Conservation (phyloP, 2,329 filamentous ascomycete species). For the Nothomitra cinnamomea region DNA sequence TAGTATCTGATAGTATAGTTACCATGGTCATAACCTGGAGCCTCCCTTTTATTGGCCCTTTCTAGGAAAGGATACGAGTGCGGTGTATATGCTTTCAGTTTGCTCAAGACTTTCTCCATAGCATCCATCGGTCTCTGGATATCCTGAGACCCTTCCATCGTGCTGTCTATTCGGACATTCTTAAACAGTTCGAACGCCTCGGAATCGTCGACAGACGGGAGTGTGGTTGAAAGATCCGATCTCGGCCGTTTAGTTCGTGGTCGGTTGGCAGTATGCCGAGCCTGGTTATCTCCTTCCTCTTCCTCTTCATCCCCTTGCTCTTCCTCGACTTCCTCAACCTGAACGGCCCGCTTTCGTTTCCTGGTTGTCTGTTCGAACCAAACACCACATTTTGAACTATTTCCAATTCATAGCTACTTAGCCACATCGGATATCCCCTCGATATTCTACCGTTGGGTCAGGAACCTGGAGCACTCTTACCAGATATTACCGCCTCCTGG, state of each 20-base stretch:
- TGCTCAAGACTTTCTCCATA: conserved; percentile 87
- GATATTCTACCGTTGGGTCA: neutral
- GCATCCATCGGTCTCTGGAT: no score
- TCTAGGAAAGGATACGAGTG: conserved; percentile 93
- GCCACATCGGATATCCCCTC: neutral
- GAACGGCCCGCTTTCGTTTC: neutral
- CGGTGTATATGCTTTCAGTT: conserved; percentile 92
- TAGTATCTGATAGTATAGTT: no score
- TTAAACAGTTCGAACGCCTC: no score
- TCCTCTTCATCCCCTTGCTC: neutral
- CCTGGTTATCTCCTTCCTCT: neutral
- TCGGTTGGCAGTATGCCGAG: no score
- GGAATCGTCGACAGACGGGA: no score
- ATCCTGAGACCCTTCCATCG: no score
- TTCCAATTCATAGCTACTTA: neutral
- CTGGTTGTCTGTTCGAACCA: neutral
- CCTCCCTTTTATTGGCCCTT: conserved; percentile 90
- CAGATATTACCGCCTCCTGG: neutral
- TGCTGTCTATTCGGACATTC: no score
- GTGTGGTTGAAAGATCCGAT: no score
- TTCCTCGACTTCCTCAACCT: neutral
- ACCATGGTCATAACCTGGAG: conserved; percentile 86
- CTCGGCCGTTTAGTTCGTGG: no score
- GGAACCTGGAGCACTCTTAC: neutral
- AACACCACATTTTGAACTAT: neutral